Evolutionary conservation across 371 early-diverging fungal genomes (phyloP).

Genomic region (Circinella minor): DNA sequence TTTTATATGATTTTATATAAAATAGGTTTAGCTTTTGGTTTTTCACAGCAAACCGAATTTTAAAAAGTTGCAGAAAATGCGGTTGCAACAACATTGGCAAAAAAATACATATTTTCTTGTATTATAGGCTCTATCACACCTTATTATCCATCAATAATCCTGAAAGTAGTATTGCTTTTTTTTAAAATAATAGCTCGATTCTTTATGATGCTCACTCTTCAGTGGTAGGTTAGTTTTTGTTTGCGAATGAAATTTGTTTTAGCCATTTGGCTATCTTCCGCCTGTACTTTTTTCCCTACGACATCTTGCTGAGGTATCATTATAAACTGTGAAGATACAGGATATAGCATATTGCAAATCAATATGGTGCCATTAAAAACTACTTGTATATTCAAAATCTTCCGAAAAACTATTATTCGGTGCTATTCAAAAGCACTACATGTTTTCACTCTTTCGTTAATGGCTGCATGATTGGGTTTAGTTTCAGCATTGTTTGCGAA

Average conservation of each 20-base stretch:
- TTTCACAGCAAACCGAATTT: conserved; percentile 65
- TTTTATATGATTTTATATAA: neutral
- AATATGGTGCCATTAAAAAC: conserved; percentile 35
- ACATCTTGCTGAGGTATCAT: neutral
- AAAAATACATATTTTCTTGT: too few relatives aligned
- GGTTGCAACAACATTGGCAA: conserved; percentile 51
- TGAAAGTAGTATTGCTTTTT: too few relatives aligned
- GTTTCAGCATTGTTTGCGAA: conserved; percentile 12
- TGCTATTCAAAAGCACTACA: conserved; percentile 22
- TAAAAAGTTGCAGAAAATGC: conserved; percentile 59
- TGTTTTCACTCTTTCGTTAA: conserved; percentile 14
- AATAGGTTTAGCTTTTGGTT: conserved; percentile 56
- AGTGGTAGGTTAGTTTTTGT: too few relatives aligned
- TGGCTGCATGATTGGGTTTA: conserved; percentile 7
- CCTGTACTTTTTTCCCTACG: too few relatives aligned
- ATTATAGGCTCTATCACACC: neutral
- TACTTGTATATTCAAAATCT: conserved; percentile 33
- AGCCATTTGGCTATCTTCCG: too few relatives aligned
- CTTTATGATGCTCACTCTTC: too few relatives aligned
- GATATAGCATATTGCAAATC: conserved; percentile 23
- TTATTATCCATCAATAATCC: neutral
- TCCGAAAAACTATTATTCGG: conserved; percentile 46
- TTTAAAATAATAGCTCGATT: conserved; percentile 17
- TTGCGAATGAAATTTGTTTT: too few relatives aligned
- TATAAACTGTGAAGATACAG: too few relatives aligned